Conservation (phyloP, 2,329 filamentous ascomycete species). For the Neofusicoccum ribis region DNA sequence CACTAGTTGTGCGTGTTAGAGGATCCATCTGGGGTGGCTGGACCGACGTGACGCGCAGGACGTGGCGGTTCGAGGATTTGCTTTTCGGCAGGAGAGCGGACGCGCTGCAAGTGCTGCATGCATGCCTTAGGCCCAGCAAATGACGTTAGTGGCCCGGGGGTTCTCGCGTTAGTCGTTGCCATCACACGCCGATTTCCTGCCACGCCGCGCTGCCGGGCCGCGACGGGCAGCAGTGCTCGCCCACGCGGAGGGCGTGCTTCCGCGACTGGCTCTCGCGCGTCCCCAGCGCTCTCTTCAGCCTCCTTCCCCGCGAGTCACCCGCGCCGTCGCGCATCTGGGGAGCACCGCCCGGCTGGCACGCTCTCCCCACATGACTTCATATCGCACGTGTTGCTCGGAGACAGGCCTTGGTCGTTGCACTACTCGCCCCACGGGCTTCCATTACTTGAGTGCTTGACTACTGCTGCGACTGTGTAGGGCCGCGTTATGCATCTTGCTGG, state of each 20-base stretch:
- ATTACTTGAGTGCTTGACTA: not conserved
- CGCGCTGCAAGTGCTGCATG: slow-evolving; percentile 12
- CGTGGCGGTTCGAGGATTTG: slow-evolving; percentile 17
- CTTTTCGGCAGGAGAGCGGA: not conserved
- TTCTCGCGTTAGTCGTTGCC: not conserved
- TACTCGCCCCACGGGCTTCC: not conserved
- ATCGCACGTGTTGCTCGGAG: not conserved
- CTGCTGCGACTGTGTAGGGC: not conserved
- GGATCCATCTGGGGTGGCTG: slow-evolving; percentile 20
- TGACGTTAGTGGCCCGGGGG: slow-evolving; percentile 7
- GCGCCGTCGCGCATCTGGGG: not conserved
- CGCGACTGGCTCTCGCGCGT: slow-evolving; percentile 1
- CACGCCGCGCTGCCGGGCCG: not conserved
- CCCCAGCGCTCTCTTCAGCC: not conserved
- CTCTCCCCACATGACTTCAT: slow-evolving; percentile 2
- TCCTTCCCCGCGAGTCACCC: not conserved
- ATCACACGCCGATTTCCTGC: not conserved
- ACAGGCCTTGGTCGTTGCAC: not conserved
- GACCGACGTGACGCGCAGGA: slow-evolving; percentile 20
- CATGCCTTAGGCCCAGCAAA: slow-evolving; percentile 10
- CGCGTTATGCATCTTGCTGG: not conserved
- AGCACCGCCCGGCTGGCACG: not conserved
- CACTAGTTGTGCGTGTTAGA: slow-evolving; percentile 37
- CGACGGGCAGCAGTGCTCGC: not conserved
- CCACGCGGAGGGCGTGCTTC: not conserved